phyloP scores from a whole-genome alignment of 1,139 yeast genomes.

The Nakaseomyces glabratus region DNA sequence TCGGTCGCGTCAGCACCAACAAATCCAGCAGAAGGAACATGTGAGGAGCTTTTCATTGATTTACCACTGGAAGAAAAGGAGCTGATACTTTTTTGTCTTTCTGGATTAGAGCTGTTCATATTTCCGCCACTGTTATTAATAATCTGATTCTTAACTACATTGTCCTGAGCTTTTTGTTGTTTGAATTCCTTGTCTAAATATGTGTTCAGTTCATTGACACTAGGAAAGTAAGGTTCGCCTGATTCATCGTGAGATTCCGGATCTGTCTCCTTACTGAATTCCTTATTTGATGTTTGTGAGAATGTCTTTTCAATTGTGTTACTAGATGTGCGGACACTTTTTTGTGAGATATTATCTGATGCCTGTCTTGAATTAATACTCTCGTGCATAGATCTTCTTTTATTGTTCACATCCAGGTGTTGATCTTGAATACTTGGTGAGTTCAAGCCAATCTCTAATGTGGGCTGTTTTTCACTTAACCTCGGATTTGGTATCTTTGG shows the following conservation, averaged over 20 bases:
- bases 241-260: not conserved
- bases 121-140: not conserved
- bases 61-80: conserved; percentile 14
- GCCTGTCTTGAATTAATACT: conserved; percentile 11
- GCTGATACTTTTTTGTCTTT: conserved; percentile 15
- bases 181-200: conserved; percentile 11
- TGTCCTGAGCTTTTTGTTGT: not conserved
- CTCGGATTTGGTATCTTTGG: conserved; percentile 3
- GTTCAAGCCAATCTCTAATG: too few relatives aligned
- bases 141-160: not conserved
- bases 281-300: conserved; percentile 6
- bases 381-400: conserved; percentile 12
- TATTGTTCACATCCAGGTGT: not conserved
- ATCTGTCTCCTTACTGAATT: conserved; percentile 1
- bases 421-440: too few relatives aligned
- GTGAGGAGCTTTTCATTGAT: conserved; percentile 8
- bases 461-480: too few relatives aligned
- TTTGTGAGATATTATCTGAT: conserved; percentile 6
- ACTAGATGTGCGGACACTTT: conserved; percentile 4
- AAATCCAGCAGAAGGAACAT: conserved; percentile 8
- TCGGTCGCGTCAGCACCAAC: conserved; percentile 16
- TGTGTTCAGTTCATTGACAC: conserved; percentile 12
- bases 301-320: conserved; percentile 9
- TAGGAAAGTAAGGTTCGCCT: conserved; percentile 13
- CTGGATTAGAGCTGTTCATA: conserved; percentile 3